Evolutionary conservation across 352 stramenopile genomes (phyloP).

Genomic region (Phytophthora sojae): DNA sequence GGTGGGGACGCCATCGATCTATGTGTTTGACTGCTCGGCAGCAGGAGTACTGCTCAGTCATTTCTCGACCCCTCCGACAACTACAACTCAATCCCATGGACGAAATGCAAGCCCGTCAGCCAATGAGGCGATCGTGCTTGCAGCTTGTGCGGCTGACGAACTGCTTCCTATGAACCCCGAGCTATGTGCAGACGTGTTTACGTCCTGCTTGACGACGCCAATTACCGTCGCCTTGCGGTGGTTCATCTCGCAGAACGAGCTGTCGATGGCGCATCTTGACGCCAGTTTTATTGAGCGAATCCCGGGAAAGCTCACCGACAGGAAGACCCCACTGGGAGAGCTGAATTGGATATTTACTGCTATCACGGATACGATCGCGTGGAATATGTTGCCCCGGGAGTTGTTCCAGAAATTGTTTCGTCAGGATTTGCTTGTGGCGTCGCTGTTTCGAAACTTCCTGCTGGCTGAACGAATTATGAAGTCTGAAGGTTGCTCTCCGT

Average conservation of each 20-base stretch:
- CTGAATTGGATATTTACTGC: conserved; percentile 99
- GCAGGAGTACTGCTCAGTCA: conserved; percentile 96
- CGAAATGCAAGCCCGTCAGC: conserved; percentile 36
- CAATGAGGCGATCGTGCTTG: conserved; percentile 97
- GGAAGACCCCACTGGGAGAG: conserved; percentile 95
- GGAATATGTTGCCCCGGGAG: conserved; percentile 96
- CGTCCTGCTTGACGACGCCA: conserved; percentile 98
- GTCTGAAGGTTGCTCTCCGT: conserved; percentile 80
- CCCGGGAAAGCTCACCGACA: conserved; percentile 93
- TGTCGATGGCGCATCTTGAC: conserved; percentile 89
- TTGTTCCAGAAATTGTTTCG: conserved; percentile 99
- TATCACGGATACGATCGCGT: conserved; percentile 99
- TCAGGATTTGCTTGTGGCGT: conserved; percentile 98
- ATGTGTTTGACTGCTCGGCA: conserved; percentile 98
- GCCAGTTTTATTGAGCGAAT: conserved; percentile 90
- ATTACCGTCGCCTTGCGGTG: conserved; percentile 98
- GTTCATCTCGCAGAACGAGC: conserved; percentile 96
- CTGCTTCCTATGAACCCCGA: conserved; percentile 96
- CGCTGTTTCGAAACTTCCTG: conserved; percentile 98
- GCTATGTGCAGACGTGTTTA: conserved; percentile 99
- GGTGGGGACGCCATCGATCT: conserved; percentile 95
- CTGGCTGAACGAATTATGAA: conserved; percentile 98
- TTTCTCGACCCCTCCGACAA: conserved; percentile 73
- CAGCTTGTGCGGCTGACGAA: conserved; percentile 94
- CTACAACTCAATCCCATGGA: conserved; percentile 22